Conservation (phyloP, 345 rosid genomes). For the Atalantia buxifolia region DNA sequence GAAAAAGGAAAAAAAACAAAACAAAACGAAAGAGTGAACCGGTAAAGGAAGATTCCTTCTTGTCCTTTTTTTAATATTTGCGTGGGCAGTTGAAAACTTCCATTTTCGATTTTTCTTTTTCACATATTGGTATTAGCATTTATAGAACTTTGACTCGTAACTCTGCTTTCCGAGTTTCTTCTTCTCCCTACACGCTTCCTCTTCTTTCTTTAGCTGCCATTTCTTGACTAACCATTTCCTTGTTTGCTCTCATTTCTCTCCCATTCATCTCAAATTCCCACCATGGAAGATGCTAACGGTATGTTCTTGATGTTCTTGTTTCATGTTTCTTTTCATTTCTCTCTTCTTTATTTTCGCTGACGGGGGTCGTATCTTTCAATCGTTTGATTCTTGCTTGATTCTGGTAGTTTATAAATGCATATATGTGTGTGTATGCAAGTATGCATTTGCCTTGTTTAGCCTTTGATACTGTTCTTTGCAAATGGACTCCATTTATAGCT, state of each 20-base stretch:
- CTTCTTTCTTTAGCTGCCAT: neutral
- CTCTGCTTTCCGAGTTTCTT: neutral
- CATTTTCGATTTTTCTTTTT: neutral
- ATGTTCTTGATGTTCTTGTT: neutral
- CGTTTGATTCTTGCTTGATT: neutral
- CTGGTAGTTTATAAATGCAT: too few species aligned
- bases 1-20: neutral
- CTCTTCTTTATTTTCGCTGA: neutral
- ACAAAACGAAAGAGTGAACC: neutral
- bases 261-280: neutral
- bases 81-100: neutral
- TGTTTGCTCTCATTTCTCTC: neutral
- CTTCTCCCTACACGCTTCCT: neutral
- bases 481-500: neutral
- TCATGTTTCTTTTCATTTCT: neutral
- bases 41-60: neutral
- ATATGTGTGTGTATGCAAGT: neutral
- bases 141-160: neutral
- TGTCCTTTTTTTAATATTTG: neutral
- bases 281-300: conserved; percentile 34
- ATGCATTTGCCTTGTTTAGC: neutral
- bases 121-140: neutral
- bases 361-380: neutral
- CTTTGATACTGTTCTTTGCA: neutral
- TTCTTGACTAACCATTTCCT: conserved; percentile 11